Base-by-base conservation (phyloP, 805 yeast genomes). In the Candida wancherniae region DNA sequence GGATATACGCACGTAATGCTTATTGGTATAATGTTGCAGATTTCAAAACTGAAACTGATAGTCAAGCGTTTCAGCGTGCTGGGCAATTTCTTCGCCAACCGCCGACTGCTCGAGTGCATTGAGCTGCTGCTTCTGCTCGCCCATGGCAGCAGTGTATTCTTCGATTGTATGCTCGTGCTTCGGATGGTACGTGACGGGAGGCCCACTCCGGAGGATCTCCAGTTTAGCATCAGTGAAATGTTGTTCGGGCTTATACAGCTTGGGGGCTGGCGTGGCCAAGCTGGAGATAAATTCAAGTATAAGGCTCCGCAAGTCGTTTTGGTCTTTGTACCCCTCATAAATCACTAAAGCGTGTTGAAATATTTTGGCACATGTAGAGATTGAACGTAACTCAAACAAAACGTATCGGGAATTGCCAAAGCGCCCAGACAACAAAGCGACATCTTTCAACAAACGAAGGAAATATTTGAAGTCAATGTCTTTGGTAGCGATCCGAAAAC, bases 251-350 rank as follows among this genome's bases (percentile, higher is more conserved):
- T 28, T 29, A 23, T 19, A 35, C 2, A 11, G 14, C 23, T 24
- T 32, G 8, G 30, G 28, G 8, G 31, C 28, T 4, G 11, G 19
- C 4, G 9, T 6, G 3, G 29, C 32, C 5, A 33, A 6, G 3
- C 11, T 30, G 12, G 19, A 9, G 18, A 36, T 15, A 21, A 47
- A 47, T 11, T 28, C 28, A 12, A 6, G 9, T 4, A 34, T 31
- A n/a, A 34, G 12, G 15, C 26, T 32, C 14, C 26, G 24, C 10
- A 55, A 15, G 6, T 34, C 40, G 6, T 16, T 26, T 21, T 33
- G 40, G 19, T 65, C 71, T 24, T 48, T 53, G 34, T 50, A 65
- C 1, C 71, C 71, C 16, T 60, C 62, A 40, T 48, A 62, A 2
- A 53, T 16, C 4, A 40, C 29, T 19, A 28, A 43, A 6, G 56